Evolutionary conservation across 257 asterid genomes (phyloP).

Genomic region (Nicotiana tomentosiformis): DNA sequence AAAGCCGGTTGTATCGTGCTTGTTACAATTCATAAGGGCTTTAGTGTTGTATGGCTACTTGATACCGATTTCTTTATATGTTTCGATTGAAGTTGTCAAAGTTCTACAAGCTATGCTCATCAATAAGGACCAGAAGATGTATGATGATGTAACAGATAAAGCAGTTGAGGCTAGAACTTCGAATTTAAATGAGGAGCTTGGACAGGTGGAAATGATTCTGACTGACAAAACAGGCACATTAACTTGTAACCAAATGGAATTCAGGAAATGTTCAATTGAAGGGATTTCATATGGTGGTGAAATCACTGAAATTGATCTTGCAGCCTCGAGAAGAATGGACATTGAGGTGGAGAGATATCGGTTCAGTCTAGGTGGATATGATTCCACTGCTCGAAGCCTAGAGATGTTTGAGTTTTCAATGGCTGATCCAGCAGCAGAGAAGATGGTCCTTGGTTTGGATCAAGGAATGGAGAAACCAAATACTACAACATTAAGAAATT

Average conservation of each 20-base stretch:
- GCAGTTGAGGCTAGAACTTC: slow-evolving; percentile 95
- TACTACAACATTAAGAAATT: slow-evolving; percentile 17
- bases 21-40: slow-evolving; percentile 76
- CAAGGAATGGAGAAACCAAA: slow-evolving; percentile 20
- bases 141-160: slow-evolving; percentile 76
- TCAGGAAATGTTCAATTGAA: slow-evolving; percentile 89
- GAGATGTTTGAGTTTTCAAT: slow-evolving; percentile 59
- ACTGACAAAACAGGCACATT: slow-evolving; percentile 95
- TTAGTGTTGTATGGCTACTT: slow-evolving; percentile 83
- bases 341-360: slow-evolving; percentile 52
- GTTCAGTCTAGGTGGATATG: slow-evolving; percentile 52
- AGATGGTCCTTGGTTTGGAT: slow-evolving; percentile 29
- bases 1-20: slow-evolving; percentile 47
- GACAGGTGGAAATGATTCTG: slow-evolving; percentile 82
- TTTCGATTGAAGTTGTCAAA: slow-evolving; percentile 87
- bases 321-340: slow-evolving; percentile 74
- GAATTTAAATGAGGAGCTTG: slow-evolving; percentile 87
- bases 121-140: slow-evolving; percentile 76
- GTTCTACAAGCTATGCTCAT: slow-evolving; percentile 86
- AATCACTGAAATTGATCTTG: slow-evolving; percentile 86
- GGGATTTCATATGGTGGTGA: slow-evolving; percentile 69
- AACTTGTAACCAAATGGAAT: slow-evolving; percentile 97
- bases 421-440: slow-evolving; percentile 51
- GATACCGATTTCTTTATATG: slow-evolving; percentile 91
- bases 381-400: slow-evolving; percentile 44